Conservation (phyloP, 2,329 filamentous ascomycete species). For the Penicillium concentricum region DNA sequence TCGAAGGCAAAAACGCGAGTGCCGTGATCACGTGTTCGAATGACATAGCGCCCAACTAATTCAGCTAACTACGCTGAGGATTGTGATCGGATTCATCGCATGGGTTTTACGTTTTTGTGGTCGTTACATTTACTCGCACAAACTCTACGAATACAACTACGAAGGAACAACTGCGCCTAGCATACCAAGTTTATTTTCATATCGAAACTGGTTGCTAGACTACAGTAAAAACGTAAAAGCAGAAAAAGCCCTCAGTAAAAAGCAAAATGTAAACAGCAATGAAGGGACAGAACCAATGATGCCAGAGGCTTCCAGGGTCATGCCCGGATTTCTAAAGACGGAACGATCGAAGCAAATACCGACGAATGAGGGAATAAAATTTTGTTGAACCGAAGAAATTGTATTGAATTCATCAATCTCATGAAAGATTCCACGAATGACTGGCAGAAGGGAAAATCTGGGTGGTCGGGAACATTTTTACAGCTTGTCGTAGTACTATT, state of each 20-base stretch:
- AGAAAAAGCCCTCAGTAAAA: constrained; percentile 15
- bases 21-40: constrained; percentile 15
- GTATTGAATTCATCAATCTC: constrained; percentile 46
- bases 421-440: constrained; percentile 40
- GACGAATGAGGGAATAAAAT: constrained; percentile 28
- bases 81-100: neutral
- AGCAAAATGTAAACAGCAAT: constrained; percentile 22
- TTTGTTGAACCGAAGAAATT: constrained; percentile 33
- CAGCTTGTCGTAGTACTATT: constrained; percentile 98
- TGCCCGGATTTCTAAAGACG: constrained; percentile 26
- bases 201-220: constrained; percentile 30
- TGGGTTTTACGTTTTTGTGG: neutral
- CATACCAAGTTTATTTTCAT: constrained; percentile 34
- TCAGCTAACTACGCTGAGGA: neutral
- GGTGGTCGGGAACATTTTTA: constrained; percentile 56
- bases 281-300: constrained; percentile 20
- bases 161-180: constrained; percentile 13
- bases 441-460: constrained; percentile 43
- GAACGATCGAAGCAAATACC: constrained; percentile 25
- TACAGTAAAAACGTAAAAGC: constrained; percentile 20
- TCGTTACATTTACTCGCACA: neutral
- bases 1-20: constrained; percentile 17
- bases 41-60: neutral
- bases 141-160: neutral
- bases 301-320: constrained; percentile 8